Base-by-base conservation (phyloP, 148 eudicot species). In the Rhododendron kiyosumense region DNA sequence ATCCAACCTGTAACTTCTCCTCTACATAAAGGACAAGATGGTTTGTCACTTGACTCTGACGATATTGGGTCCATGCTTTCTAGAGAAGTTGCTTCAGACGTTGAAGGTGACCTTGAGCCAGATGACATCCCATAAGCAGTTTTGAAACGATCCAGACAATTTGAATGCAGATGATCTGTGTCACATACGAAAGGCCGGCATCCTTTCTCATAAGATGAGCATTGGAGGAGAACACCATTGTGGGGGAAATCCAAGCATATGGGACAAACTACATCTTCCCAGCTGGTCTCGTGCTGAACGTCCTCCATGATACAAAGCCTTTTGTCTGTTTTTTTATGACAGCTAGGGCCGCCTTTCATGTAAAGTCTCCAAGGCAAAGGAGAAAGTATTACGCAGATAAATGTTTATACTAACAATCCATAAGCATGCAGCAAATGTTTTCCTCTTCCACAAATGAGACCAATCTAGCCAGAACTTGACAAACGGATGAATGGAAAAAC, bases 171-270 rank as follows among this genome's bases (percentile, higher is more conserved):
- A 87, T 96, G 99, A 86, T 90, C 92, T 63, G 99, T 96, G 90
- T 94, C 96, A 52, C 99, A 96, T 49, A 95, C 96, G 80, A 92
- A 96, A 54, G 99, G 91, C 30, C 97, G 92, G 63, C 99, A 96
- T 49, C 99, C 99, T 88, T 94, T 93, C 48, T 88, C 92, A 86
- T 90, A 92, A 36, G 99, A 96, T 69, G 99, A 91, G 88, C 99
- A 96, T n/a, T 92, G 98, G 88, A 96, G 99, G 79, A 96, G 91
- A 51, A 96, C 99, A 83, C 96, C 74, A 83, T 96, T 96, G 84
- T 96, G 99, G 83, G 99, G 99, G 86, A 90, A 89, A 88, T 95
- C 98, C 91, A 96, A 92, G 93, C 99, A 96, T 87, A 96, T 93
- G 57, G 99, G 98, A 86, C 99, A 96, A 73, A 89, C 89, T 69